These are phyloP conservation scores for Graphiopsis chlorocephala DNA, from an alignment of 2,329 filamentous ascomycete species.

Conservation along the genomic window DNA sequence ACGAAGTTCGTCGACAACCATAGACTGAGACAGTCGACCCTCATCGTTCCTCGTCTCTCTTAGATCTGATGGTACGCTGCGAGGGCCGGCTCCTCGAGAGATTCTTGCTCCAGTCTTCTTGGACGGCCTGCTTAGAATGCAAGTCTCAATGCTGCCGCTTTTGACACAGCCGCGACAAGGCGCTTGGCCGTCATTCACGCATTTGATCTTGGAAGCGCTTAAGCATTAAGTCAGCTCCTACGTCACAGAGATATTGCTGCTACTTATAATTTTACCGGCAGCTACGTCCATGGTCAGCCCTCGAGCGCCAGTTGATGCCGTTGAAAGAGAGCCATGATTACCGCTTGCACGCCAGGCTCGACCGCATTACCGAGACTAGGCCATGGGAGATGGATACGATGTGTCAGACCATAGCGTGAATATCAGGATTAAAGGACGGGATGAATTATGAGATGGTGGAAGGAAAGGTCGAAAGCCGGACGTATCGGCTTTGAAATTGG, in stretches of 20 bases:
- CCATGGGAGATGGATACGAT: background rate
- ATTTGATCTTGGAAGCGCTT: background rate
- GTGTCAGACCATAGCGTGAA: background rate
- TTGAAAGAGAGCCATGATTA: background rate
- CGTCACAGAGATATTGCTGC: background rate
- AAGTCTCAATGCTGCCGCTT: background rate
- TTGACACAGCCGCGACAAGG: background rate
- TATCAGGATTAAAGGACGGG: background rate
- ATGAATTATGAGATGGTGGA: background rate
- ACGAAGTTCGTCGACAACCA: background rate
- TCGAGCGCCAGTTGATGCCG: background rate
- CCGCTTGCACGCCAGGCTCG: background rate
- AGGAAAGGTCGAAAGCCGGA: background rate
- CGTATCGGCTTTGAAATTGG: background rate
- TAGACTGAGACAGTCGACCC: background rate
- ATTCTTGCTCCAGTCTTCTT: background rate
- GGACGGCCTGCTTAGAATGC: background rate
- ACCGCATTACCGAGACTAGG: background rate
- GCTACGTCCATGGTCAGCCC: background rate
- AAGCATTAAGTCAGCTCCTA: background rate
- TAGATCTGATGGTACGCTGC: background rate
- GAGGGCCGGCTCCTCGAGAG: background rate
- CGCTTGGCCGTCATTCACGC: background rate
- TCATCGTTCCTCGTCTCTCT: background rate
- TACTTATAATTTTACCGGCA: background rate